A percentile compares a stretch with the other conserved stretches of the same genome.
Conservation (phyloP, 441 rosid genomes). For the Adansonia gregorii region DNA sequence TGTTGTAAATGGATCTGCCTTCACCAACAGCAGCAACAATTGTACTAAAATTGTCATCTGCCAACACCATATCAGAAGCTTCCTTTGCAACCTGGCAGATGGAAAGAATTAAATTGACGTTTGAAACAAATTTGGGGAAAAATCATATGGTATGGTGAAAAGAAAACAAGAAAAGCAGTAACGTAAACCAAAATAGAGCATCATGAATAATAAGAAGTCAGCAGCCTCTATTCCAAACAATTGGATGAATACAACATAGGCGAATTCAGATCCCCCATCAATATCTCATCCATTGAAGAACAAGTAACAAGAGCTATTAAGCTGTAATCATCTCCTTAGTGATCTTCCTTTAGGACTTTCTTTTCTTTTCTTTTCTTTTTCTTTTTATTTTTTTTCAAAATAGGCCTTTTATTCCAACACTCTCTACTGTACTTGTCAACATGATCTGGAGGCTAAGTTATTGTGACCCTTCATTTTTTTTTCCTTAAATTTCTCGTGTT, state of each 20-base stretch:
- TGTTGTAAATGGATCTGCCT: conserved; percentile 54
- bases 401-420: not conserved
- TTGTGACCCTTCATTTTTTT: no score
- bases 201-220: not conserved
- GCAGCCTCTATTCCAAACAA: not conserved
- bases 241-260: not conserved
- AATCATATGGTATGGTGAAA: not conserved
- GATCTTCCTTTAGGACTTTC: not conserved
- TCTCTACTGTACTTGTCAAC: conserved; percentile 33
- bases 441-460: not conserved
- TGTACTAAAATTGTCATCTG: conserved; percentile 55
- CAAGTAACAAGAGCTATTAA: not conserved
- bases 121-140: no score
- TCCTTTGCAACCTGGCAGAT: conserved; percentile 52
- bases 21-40: conserved; percentile 54
- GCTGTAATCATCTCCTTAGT: not conserved
- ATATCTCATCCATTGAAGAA: not conserved
- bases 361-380: no score
- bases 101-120: not conserved
- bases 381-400: not conserved
- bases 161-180: not conserved
- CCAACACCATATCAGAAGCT: conserved; percentile 59
- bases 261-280: not conserved
- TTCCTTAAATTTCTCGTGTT: no score
- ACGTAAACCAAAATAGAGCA: not conserved